Base-by-base conservation (phyloP, 2,329 filamentous ascomycete species). In the Emericellopsis cladophorae region DNA sequence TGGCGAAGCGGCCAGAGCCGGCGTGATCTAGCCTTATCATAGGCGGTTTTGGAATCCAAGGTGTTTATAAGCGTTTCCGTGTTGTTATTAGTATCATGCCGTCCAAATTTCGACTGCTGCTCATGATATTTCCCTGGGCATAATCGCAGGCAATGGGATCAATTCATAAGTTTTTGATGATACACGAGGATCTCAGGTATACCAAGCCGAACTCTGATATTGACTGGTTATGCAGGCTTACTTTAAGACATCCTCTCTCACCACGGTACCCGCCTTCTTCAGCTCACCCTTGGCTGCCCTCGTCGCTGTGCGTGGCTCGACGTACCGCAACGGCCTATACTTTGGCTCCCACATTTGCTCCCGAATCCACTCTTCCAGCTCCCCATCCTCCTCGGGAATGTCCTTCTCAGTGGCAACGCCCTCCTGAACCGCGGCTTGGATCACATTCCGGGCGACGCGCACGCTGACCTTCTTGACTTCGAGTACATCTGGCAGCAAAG, bases 271-370 rank as follows among this genome's bases (percentile, higher is more conserved):
- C 1, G 52, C 56, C 42, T 50, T 50, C 36, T 51, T 48, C 39
- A 59, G 36, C 44, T 60, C 54, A 3, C 57, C 56, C 41, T 47
- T 79, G 0, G 79, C 80, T 47, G 67, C 60, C n/a, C 74, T 64
- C 37, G 66, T 71, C 1, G 79, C 78, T 1, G 54, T 56, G 5
- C 63, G 58, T 23, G 65, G 59, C 16, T 65, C 61, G 5, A 86
- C 76, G 31, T 68, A 64, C 54, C 68, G 72, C 48, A 87, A 55
- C 1, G 75, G 72, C 22, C 82, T 60, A 55, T 89, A 90, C 38
- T 67, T 68, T 0, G 84, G 70, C 46, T 81, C 66, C 84, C 84
- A 89, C 84, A 89, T 89, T 65, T 88, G 84, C 61, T 79, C 79
- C 22, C 69, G 58, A 44, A 89, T 79, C 84, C 84, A 90, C 43